Base-by-base conservation (phyloP, 768 basidiomycete genomes). In the Myochromella boudieri region DNA sequence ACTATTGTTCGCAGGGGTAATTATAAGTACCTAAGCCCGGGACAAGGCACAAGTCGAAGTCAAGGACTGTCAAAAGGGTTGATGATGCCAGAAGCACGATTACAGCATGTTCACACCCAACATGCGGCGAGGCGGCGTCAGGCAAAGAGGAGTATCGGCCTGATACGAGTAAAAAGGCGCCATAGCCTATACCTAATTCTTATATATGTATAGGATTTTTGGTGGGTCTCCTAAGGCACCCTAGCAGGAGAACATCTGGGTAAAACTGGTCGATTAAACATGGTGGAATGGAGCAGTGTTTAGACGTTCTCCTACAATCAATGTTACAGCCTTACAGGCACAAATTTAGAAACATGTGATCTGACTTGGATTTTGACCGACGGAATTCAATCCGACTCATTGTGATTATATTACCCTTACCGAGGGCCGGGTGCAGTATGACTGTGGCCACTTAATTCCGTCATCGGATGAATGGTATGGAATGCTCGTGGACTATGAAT, bases 21-120 rank as follows among this genome's bases (percentile, higher is more conserved):
- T 31, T 8, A 20, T 15, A 18, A 42, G 37, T 34, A 27, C 25
- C 29, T 38, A 38, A 37, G 40, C 33, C 40, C 32, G 27, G 38
- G 31, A 34, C 38, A 49, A 49, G 53, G 46, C 48, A 46, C 42
- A 17, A 34, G n/a, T n/a, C n/a, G n/a, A n/a, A n/a, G 34, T 33
- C 45, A 26, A 50, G 41, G 39, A n/a, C n/a, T 46, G 38, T 55
- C 50, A 42, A 51, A 28, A 42, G n/a, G n/a, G n/a, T n/a, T n/a
- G 49, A 34, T 37, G 41, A 43, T 24, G 28, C 34, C 34, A 46
- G 46, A 57, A 54, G 54, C 55, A 43, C 44, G 41, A 53, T 51
- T 56, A 49, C 55, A 56, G 63, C 63, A 59, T 62, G 58, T 46
- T 21, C 40, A 28, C 29, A 42, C 52, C 51, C 49, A 49, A 47